Evolutionary conservation across 192 early-diverging fungal species (phyloP).

Genomic region (Lobosporangium transversale): DNA sequence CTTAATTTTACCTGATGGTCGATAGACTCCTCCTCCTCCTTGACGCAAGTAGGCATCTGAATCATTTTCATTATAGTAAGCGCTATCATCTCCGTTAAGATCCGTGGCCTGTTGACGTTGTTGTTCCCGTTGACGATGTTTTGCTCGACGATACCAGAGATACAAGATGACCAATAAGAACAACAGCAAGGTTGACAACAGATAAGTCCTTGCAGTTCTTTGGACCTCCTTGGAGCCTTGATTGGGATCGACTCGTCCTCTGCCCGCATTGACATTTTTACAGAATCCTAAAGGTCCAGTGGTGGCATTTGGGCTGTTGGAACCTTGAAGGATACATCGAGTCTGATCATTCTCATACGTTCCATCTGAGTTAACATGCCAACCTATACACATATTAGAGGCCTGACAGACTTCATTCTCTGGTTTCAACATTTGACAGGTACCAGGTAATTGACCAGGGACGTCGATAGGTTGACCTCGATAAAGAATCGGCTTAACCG

Average conservation of each 20-base stretch:
- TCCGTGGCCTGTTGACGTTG: constrained; percentile 2
- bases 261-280: neutral
- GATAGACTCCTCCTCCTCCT: constrained; percentile 38
- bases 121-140: constrained; percentile 4
- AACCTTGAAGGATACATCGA: neutral
- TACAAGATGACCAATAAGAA: constrained; percentile 17
- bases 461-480: neutral
- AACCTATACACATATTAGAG: constrained; percentile 11
- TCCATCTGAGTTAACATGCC: constrained; percentile 22
- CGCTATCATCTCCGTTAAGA: neutral
- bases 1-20: constrained; percentile 30
- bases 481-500: neutral
- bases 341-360: constrained; percentile 34
- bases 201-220: constrained; percentile 20
- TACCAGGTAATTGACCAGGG: constrained; percentile 16
- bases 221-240: neutral
- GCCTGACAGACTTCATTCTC: constrained; percentile 8
- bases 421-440: constrained; percentile 17
- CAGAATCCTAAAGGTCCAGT: constrained; percentile 10
- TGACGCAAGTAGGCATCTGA: neutral
- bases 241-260: neutral
- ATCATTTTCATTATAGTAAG: neutral
- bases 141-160: constrained; percentile 40
- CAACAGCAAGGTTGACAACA: constrained; percentile 19
- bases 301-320: neutral